Percentiles rank a stretch among this genome's conserved stretches.
Evolutionary conservation across 805 yeast genomes (phyloP).

Genomic region (Cyberlindnera mrakii): DNA sequence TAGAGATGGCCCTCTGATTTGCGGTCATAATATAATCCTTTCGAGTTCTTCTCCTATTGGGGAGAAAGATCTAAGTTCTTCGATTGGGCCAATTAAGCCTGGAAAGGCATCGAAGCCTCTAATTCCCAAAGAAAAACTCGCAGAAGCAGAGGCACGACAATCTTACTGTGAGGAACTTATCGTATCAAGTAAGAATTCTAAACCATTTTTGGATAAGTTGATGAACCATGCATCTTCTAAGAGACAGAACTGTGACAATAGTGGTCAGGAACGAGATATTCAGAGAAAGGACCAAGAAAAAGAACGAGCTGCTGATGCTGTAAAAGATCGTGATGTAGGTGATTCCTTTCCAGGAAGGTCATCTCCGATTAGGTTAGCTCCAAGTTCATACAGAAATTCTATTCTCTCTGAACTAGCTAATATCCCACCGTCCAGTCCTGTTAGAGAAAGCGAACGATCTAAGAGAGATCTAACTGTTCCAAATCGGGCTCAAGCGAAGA

Average conservation of each 20-base stretch:
- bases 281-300: not conserved
- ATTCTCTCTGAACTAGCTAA: not conserved
- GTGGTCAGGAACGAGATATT: not conserved
- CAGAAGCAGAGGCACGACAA: not conserved
- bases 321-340: too few relatives aligned
- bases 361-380: not conserved
- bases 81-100: slow-evolving; percentile 3
- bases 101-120: slow-evolving; percentile 1
- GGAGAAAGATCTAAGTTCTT: slow-evolving; percentile 3
- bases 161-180: slow-evolving; percentile 3
- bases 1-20: not conserved
- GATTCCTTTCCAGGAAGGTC: not conserved
- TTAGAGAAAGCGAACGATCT: not conserved
- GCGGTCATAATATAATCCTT: slow-evolving; percentile 5
- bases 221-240: not conserved
- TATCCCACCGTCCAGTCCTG: too few relatives aligned
- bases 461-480: not conserved
- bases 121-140: not conserved
- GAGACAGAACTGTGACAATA: slow-evolving; percentile 1
- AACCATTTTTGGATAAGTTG: slow-evolving; percentile 5
- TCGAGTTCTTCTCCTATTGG: slow-evolving; percentile 8
- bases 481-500: not conserved
- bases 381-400: not conserved
- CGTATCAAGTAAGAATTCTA: not conserved
- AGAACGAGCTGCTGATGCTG: too few relatives aligned